Evolutionary conservation across 2,329 filamentous ascomycete genomes (phyloP).

Genomic region (Apiospora marii): DNA sequence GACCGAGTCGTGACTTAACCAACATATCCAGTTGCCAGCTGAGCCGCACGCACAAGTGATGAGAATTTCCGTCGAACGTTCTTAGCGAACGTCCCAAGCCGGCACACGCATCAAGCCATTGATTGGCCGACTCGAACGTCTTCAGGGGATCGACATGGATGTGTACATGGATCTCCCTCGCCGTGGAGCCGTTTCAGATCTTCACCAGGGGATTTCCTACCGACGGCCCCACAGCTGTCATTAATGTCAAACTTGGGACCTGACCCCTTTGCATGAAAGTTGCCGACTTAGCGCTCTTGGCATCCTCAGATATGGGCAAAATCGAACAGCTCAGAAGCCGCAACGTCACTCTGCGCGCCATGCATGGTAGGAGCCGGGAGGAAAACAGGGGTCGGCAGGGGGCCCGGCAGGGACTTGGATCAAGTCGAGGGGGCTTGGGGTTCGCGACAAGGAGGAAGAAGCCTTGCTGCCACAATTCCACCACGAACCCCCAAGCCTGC

Average conservation of each 20-base stretch:
- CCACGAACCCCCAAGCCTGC: conserved; percentile 1
- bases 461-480: conserved; percentile 6
- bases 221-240: conserved; percentile 8
- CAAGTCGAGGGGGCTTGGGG: not conserved
- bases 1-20: not conserved
- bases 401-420: not conserved
- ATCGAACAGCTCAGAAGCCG: not conserved
- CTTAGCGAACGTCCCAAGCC: not conserved
- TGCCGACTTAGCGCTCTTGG: not conserved
- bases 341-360: not conserved
- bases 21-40: not conserved
- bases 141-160: conserved; percentile 11
- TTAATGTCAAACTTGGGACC: conserved; percentile 19
- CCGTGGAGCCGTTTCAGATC: conserved; percentile 19
- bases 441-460: conserved; percentile 5
- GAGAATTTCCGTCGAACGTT: conserved; percentile 9
- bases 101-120: not conserved
- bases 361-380: not conserved
- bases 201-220: not conserved
- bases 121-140: conserved; percentile 5
- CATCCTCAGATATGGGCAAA: conserved; percentile 3
- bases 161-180: not conserved
- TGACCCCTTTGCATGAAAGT: conserved; percentile 17
- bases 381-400: not conserved
- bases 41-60: conserved; percentile 4